Conservation (phyloP, 768 basidiomycete species). For the Psilocybe azurescens region DNA sequence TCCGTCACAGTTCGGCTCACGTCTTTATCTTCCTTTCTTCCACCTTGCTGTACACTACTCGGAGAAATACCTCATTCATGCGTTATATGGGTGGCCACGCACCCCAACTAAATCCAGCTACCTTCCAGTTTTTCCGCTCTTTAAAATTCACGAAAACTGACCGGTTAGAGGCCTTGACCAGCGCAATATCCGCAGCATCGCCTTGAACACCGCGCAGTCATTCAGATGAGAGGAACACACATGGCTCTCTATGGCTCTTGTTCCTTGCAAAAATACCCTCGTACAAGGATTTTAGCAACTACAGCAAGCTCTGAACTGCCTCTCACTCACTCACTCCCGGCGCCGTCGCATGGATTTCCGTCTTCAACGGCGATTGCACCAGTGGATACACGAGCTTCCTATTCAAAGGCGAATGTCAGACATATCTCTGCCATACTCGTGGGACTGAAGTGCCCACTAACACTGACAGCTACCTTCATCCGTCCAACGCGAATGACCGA, state of each 20-base stretch:
- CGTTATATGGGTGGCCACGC: too few relatives aligned
- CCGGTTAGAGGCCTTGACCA: too few relatives aligned
- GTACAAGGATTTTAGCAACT: neutral
- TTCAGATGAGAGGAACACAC: neutral
- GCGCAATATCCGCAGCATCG: neutral
- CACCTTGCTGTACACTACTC: too few relatives aligned
- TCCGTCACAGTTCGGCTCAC: too few relatives aligned
- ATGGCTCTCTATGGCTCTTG: neutral
- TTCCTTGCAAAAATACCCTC: neutral
- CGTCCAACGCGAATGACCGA: constrained; percentile 1
- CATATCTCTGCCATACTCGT: neutral
- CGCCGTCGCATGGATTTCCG: neutral
- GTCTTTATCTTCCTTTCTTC: too few relatives aligned
- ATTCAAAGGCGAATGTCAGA: neutral
- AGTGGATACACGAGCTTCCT: neutral
- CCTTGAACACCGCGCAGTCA: neutral
- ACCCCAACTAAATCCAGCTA: too few relatives aligned
- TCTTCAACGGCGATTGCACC: neutral
- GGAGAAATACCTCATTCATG: too few relatives aligned
- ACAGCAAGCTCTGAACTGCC: neutral
- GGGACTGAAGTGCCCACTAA: neutral
- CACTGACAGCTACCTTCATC: neutral
- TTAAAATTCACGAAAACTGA: too few relatives aligned
- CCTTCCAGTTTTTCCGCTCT: too few relatives aligned
- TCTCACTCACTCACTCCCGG: neutral